Evolutionary conservation across 129 eudicot species (phyloP).

Genomic region (Arctium minus): DNA sequence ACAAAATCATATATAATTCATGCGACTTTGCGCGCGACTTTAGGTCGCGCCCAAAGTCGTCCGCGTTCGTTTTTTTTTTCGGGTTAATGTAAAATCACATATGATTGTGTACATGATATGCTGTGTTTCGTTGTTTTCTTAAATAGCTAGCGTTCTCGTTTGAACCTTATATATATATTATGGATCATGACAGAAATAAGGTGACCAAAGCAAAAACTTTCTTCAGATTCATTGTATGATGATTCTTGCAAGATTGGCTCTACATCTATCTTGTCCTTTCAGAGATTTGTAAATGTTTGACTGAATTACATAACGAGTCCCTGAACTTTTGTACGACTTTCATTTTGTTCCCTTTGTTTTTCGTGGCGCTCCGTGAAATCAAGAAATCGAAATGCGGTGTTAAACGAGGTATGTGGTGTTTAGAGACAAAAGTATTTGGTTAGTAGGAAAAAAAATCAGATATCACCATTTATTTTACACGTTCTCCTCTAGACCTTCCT

Average conservation of each 20-base stretch:
- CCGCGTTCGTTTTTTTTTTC: too few relatives aligned
- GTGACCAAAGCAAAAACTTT: neutral
- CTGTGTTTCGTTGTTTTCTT: too few relatives aligned
- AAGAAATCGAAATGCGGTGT: neutral
- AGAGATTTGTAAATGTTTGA: constrained; percentile 4
- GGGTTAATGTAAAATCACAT: too few relatives aligned
- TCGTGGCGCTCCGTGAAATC: neutral
- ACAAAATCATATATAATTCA: too few relatives aligned
- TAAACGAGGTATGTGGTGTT: neutral
- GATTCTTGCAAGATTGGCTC: constrained; percentile 15
- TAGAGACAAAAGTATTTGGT: neutral
- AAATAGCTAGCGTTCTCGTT: too few relatives aligned
- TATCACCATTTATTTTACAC: neutral
- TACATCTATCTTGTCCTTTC: constrained; percentile 16
- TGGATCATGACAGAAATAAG: constrained; percentile 23
- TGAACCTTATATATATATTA: too few relatives aligned
- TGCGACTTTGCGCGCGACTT: too few relatives aligned
- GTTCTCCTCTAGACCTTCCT: too few relatives aligned
- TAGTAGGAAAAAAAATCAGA: neutral
- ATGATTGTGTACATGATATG: too few relatives aligned
- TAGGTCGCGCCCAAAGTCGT: too few relatives aligned
- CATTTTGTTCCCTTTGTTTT: neutral
- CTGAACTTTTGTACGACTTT: neutral
- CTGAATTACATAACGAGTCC: constrained; percentile 8
- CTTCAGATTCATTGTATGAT: constrained; percentile 28